Conservation (phyloP, 2,329 filamentous ascomycete genomes). For the Ophiosphaerella herpotricha region DNA sequence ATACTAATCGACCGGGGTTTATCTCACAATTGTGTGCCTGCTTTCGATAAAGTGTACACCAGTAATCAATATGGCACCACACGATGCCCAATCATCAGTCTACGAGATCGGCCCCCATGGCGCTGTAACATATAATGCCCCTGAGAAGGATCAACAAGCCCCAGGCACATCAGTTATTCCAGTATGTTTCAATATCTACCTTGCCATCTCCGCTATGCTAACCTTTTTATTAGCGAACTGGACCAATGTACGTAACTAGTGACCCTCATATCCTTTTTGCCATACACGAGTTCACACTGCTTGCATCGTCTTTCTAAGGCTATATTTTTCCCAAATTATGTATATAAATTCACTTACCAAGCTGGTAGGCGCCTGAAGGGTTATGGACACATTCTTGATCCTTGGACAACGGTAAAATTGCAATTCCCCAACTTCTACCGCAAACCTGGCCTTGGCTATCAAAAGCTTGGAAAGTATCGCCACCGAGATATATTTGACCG, state of each 20-base stretch:
- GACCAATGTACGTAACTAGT: constrained; percentile 3
- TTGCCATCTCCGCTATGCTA: neutral
- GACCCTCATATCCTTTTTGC: neutral
- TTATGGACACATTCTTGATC: constrained; percentile 26
- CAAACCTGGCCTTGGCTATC: constrained; percentile 28
- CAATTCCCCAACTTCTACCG: constrained; percentile 31
- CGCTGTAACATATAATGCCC: constrained; percentile 1
- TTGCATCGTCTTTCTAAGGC: no score
- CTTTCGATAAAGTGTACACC: constrained; percentile 1
- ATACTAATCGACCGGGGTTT: constrained; percentile 16
- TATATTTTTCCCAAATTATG: no score
- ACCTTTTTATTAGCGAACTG: constrained; percentile 9
- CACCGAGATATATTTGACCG: constrained; percentile 32
- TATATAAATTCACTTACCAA: no score
- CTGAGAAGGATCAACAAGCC: neutral
- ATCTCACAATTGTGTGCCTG: constrained; percentile 25
- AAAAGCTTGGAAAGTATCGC: constrained; percentile 26
- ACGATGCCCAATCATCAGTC: constrained; percentile 14
- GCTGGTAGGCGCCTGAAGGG: constrained; percentile 14
- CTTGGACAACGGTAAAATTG: constrained; percentile 28
- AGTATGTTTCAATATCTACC: neutral
- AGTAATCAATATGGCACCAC: constrained; percentile 6
- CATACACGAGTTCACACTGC: neutral
- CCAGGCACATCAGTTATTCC: constrained; percentile 2
- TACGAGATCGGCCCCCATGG: constrained; percentile 13